phyloP scores from a whole-genome alignment of 2,329 filamentous ascomycete species.

The Ophiostoma fasciatum region DNA sequence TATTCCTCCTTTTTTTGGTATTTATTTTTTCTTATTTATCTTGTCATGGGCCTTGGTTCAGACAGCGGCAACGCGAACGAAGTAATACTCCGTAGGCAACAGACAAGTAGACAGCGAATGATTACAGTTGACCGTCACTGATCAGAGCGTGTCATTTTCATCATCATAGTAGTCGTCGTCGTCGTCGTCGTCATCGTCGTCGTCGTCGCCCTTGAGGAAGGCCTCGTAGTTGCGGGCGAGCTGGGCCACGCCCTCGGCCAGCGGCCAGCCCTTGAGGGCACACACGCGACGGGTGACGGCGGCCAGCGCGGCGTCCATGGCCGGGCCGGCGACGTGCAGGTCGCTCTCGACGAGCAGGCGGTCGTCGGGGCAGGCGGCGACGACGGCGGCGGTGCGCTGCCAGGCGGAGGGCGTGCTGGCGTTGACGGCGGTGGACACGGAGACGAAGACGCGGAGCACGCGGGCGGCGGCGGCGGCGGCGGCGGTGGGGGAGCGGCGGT shows the following conservation, averaged over 20 bases:
- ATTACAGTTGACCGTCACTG: too few relatives aligned
- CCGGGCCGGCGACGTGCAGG: conserved; percentile 62
- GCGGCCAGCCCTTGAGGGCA: conserved; percentile 57
- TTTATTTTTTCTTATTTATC: background rate
- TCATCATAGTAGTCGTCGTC: too few relatives aligned
- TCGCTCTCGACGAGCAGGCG: conserved; percentile 81
- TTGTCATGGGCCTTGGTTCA: background rate
- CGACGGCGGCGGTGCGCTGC: conserved; percentile 43
- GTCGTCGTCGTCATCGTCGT: too few relatives aligned
- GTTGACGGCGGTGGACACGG: conserved; percentile 77
- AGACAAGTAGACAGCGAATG: too few relatives aligned
- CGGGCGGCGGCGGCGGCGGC: too few relatives aligned
- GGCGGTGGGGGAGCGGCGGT: conserved; percentile 54
- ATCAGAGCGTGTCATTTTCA: too few relatives aligned
- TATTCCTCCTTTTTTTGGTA: background rate
- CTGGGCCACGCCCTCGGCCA: conserved; percentile 53
- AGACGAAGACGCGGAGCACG: conserved; percentile 88
- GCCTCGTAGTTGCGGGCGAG: conserved; percentile 62
- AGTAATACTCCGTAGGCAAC: too few relatives aligned
- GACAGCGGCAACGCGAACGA: too few relatives aligned
- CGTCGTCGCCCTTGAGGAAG: conserved; percentile 36
- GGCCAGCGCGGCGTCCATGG: conserved; percentile 67
- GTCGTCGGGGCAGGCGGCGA: conserved; percentile 62
- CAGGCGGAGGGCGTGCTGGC: conserved; percentile 38
- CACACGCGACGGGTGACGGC: conserved; percentile 66